Base-by-base conservation (phyloP, 148 eudicot genomes). In the Fagopyrum homotropicum region DNA sequence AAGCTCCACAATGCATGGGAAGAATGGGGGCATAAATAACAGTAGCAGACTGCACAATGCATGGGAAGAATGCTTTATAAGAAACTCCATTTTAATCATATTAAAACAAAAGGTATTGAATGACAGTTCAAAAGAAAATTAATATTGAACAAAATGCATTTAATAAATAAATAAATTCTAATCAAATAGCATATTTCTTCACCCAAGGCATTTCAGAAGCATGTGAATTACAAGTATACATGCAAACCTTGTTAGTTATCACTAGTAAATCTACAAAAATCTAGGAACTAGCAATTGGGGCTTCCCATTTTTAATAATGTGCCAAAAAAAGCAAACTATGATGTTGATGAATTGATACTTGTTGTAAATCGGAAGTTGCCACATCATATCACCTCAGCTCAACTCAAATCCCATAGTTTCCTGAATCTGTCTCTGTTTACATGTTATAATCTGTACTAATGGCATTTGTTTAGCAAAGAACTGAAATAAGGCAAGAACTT, bases 1-100 rank as follows among this genome's bases (percentile, higher is more conserved):
- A 52, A 52, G 57, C 89, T 76, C 88, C 86, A 73, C 83, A 85
- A 17, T n/a, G n/a, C n/a, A n/a, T n/a, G n/a, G n/a, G n/a, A n/a
- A n/a, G n/a, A n/a, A n/a, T n/a, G n/a, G n/a, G n/a, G n/a, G 73
- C 79, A 73, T 83, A 83, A 71, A 3, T 77, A 66, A 52, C 57
- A 52, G 57, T 52, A 52, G 57, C 56, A 10, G 15, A 52, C 57
- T 52, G 68, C 77, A 76, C 78, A 83, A 72, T 30, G 82, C 81
- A 35, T 50, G 64, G n/a, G 79, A 73, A 75, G 84, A n/a, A 81
- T 9, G 19, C 4, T 43, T 40, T 19, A 16, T 69, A 30, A 30
- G 49, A 69, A 69, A 3, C 72, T 40, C 48, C n/a, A 40, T 46
- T 69, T 40, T 40, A 7, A 69, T 43, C 26, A 56, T 56, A 5